These are phyloP conservation scores for Sporothrix brasiliensis DNA, from an alignment of 2,329 filamentous ascomycete species.

Conservation along the genomic window DNA sequence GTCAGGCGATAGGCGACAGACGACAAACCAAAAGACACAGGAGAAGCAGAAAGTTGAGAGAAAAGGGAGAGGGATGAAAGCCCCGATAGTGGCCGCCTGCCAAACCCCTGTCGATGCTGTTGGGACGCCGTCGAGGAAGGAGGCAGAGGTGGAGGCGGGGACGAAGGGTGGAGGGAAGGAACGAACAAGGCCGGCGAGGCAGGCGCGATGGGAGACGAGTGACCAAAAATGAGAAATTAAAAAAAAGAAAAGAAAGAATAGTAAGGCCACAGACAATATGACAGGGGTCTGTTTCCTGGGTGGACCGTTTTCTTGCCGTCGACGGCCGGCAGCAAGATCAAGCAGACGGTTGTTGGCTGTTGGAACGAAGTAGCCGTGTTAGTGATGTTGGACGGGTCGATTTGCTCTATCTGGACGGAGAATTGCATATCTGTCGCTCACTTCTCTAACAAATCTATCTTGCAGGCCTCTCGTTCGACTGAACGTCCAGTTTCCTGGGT, in stretches of 20 bases:
- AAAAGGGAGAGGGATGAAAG: slow-evolving; percentile 1
- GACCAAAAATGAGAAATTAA: too few species aligned
- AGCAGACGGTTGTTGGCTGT: slow-evolving; percentile 3
- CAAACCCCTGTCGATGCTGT: slow-evolving; percentile 17
- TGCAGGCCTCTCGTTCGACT: background rate
- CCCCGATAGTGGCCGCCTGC: slow-evolving; percentile 25
- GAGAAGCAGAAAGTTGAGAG: background rate
- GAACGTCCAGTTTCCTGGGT: too few species aligned
- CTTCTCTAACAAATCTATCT: background rate
- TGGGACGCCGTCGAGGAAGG: slow-evolving; percentile 14
- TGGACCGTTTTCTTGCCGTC: background rate
- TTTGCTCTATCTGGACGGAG: background rate
- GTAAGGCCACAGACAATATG: background rate
- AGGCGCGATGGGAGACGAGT: background rate
- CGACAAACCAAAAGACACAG: background rate
- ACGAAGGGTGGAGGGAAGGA: slow-evolving; percentile 3
- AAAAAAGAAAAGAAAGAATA: background rate
- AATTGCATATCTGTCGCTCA: background rate
- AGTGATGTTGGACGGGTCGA: background rate
- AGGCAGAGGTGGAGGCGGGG: slow-evolving; percentile 1
- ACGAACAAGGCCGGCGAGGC: slow-evolving; percentile 11
- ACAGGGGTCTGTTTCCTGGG: background rate
- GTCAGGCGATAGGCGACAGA: background rate
- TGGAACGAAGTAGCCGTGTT: slow-evolving; percentile 20
- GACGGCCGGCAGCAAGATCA: background rate